Evolutionary conservation across 768 basidiomycete species (phyloP).

Genomic region (Lactarius sanguifluus): DNA sequence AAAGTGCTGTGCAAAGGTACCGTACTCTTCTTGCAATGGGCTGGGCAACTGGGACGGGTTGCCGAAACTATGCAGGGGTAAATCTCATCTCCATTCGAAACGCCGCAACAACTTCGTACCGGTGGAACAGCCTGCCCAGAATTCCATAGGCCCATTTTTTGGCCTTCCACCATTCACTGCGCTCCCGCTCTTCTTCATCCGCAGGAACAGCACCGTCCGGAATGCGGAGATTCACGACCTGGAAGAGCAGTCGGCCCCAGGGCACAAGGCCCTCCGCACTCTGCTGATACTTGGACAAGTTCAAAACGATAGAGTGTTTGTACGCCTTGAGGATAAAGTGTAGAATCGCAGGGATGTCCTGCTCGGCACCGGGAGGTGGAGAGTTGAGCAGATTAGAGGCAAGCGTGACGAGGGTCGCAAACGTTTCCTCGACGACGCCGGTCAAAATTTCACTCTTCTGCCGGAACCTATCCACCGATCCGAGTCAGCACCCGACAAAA

Average conservation of each 20-base stretch:
- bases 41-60: conserved; percentile 85
- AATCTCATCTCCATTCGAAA: not conserved
- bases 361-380: conserved; percentile 54
- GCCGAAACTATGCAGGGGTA: conserved; percentile 55
- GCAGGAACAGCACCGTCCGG: conserved; percentile 65
- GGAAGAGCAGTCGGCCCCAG: conserved; percentile 84
- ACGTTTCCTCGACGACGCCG: conserved; percentile 56
- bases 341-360: conserved; percentile 79
- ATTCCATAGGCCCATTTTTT: conserved; percentile 94
- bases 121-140: conserved; percentile 75
- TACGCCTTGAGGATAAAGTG: conserved; percentile 88
- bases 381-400: conserved; percentile 66
- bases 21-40: conserved; percentile 67
- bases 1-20: conserved; percentile 73
- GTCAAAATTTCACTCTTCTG: conserved; percentile 61
- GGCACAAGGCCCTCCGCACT: conserved; percentile 72
- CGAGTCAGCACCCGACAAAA: not conserved
- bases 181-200: conserved; percentile 74
- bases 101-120: conserved; percentile 39
- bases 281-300: conserved; percentile 74
- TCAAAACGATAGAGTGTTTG: conserved; percentile 75
- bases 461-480: conserved; percentile 56
- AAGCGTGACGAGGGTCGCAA: conserved; percentile 76
- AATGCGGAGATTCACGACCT: conserved; percentile 69
- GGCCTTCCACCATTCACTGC: conserved; percentile 84